A percentile compares a stretch with the other conserved stretches of the same genome.
These are phyloP conservation scores for Murraya paniculata DNA, from an alignment of 345 rosid genomes.

Conservation along the genomic window DNA sequence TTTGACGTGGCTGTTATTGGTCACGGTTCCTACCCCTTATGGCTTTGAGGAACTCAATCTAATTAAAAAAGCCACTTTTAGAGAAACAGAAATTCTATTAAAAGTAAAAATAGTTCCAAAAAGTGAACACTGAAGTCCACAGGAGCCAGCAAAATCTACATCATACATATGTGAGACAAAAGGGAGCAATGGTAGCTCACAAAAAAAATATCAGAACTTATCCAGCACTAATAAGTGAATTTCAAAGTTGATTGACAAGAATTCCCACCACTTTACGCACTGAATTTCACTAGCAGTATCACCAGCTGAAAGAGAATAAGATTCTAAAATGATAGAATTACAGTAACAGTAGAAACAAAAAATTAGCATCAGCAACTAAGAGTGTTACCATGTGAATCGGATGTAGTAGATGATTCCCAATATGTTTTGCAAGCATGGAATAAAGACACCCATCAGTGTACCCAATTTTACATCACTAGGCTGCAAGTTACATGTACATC, in stretches of 20 bases:
- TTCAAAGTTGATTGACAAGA: background rate
- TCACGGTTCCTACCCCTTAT: too few species aligned
- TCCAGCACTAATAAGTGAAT: background rate
- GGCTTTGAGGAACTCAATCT: background rate
- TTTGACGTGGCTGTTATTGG: background rate
- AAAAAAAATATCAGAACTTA: background rate
- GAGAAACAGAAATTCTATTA: background rate
- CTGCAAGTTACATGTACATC: slow-evolving; percentile 50
- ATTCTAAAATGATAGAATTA: background rate
- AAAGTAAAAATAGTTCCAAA: background rate
- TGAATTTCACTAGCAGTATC: background rate
- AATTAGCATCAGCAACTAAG: slow-evolving; percentile 6
- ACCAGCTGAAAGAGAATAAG: background rate
- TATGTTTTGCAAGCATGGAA: slow-evolving; percentile 98
- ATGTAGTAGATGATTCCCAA: slow-evolving; percentile 98
- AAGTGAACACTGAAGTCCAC: background rate
- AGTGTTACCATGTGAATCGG: slow-evolving; percentile 88
- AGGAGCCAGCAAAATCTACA: background rate
- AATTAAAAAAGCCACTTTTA: background rate
- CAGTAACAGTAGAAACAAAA: background rate
- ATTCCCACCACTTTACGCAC: background rate
- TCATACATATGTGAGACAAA: background rate
- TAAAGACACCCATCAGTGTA: slow-evolving; percentile 98
- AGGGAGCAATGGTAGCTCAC: background rate
- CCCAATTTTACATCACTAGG: slow-evolving; percentile 69